A percentile compares a stretch with the other conserved stretches of the same genome.
Conservation (phyloP, 257 asterid genomes). For the Jasminum sambac region DNA sequence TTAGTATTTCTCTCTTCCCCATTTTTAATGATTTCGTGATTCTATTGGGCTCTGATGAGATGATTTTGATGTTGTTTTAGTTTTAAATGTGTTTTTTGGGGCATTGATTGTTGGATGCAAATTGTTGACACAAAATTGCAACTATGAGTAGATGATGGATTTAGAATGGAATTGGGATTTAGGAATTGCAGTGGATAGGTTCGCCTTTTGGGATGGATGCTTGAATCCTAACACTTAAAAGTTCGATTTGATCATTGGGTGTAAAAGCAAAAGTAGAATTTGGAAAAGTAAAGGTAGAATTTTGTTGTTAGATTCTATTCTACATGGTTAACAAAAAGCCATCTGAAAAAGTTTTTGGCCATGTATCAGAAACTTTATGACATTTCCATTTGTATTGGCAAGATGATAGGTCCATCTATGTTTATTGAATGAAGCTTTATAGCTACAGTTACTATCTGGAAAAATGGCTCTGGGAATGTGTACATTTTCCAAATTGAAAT, state of each 20-base stretch:
- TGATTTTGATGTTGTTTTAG: not conserved
- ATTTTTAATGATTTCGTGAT: not conserved
- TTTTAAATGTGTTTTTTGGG: not conserved
- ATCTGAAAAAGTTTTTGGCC: not conserved
- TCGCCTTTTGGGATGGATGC: not conserved
- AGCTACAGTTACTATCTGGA: not conserved
- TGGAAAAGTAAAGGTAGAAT: not conserved
- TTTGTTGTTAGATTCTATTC: not conserved
- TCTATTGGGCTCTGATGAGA: not conserved
- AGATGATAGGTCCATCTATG: not conserved
- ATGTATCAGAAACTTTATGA: not conserved
- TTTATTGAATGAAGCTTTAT: not conserved
- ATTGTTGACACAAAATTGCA: not conserved
- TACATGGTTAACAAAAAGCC: not conserved
- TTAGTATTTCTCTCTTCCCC: slow-evolving; percentile 38
- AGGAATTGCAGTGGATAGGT: not conserved
- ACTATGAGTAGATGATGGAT: not conserved
- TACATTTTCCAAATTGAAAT: not conserved
- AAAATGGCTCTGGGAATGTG: not conserved
- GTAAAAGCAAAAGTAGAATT: not conserved
- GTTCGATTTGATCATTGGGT: not conserved
- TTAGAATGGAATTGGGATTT: not conserved
- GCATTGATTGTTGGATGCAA: not conserved
- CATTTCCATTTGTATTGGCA: not conserved
- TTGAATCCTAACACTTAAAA: not conserved